Evolutionary conservation across 345 rosid species (phyloP).

Genomic region (Heritiera littoralis): DNA sequence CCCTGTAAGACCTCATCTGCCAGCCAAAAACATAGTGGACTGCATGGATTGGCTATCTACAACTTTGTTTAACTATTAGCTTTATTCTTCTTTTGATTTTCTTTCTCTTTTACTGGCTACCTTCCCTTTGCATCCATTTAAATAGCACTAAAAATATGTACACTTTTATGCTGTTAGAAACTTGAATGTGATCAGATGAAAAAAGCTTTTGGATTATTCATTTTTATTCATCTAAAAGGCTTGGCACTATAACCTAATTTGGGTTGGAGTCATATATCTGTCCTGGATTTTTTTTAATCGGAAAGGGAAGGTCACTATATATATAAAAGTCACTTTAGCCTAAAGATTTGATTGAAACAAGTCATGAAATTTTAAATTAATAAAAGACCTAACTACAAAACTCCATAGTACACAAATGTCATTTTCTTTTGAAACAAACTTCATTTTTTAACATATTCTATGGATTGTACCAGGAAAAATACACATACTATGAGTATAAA

Average conservation of each 20-base stretch:
- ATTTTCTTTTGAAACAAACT: not conserved
- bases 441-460: not conserved
- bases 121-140: not conserved
- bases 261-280: too few relatives aligned
- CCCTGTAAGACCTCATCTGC: constrained; percentile 15
- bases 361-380: not conserved
- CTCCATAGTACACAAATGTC: not conserved
- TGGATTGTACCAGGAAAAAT: not conserved
- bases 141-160: not conserved
- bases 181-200: too few relatives aligned
- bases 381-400: not conserved
- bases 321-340: not conserved
- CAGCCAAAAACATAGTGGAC: not conserved
- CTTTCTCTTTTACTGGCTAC: not conserved
- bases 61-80: not conserved
- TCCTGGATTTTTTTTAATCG: not conserved
- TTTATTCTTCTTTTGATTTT: not conserved
- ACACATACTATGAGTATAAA: not conserved
- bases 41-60: not conserved
- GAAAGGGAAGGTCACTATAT: not conserved
- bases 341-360: not conserved
- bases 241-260: too few relatives aligned
- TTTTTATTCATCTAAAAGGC: too few relatives aligned
- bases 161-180: not conserved
- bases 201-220: too few relatives aligned